These are phyloP conservation scores for Ehretia macrophylla DNA, from an alignment of 257 asterid species.

Conservation along the genomic window DNA sequence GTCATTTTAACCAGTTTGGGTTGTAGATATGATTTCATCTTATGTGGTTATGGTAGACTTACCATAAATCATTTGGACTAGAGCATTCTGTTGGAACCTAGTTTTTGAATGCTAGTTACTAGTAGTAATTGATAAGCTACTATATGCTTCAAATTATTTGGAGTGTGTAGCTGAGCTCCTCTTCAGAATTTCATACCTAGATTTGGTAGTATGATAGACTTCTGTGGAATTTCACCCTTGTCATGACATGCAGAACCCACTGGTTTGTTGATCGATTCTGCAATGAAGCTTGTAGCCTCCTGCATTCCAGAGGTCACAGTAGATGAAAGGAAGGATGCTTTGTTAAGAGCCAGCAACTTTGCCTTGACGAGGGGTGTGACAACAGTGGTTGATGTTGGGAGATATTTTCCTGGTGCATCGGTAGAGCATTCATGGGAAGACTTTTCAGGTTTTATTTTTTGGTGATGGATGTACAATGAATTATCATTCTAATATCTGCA, in stretches of 20 bases:
- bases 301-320: slow-evolving; percentile 66
- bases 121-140: not conserved
- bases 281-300: slow-evolving; percentile 72
- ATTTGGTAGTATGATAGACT: not conserved
- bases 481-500: not conserved
- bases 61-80: too few species aligned
- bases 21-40: too few species aligned
- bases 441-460: slow-evolving; percentile 57
- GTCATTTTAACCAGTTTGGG: too few species aligned
- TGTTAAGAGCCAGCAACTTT: slow-evolving; percentile 64
- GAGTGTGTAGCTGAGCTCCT: not conserved
- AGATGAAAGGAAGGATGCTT: slow-evolving; percentile 83
- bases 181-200: not conserved
- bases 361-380: slow-evolving; percentile 90
- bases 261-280: slow-evolving; percentile 89
- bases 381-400: slow-evolving; percentile 81
- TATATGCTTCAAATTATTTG: not conserved
- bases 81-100: too few species aligned
- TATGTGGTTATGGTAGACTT: too few species aligned
- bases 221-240: slow-evolving; percentile 5
- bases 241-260: slow-evolving; percentile 70
- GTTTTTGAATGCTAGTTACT: too few species aligned
- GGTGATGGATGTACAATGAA: not conserved
- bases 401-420: slow-evolving; percentile 79
- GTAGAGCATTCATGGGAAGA: slow-evolving; percentile 84